These are phyloP conservation scores for Ceratobasidium sp. DNA, from an alignment of 1,284 basidiomycete species.

Conservation along the genomic window DNA sequence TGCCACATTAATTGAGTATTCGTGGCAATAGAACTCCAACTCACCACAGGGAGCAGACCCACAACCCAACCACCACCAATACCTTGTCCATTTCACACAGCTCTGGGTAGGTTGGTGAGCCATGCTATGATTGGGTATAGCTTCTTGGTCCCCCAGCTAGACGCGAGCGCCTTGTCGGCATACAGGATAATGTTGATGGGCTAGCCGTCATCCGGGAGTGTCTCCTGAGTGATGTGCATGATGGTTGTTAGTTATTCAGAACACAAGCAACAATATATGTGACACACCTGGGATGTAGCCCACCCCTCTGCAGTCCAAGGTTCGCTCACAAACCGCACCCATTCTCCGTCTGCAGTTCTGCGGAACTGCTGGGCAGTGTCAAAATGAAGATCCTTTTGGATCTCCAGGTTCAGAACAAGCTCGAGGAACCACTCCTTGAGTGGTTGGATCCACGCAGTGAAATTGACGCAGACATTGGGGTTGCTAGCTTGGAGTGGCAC, in stretches of 20 bases:
- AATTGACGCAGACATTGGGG: neutral
- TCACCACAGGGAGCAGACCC: constrained; percentile 8
- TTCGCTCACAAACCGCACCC: constrained; percentile 4
- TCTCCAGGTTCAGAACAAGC: neutral
- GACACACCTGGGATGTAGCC: neutral
- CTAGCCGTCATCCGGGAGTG: constrained; percentile 3
- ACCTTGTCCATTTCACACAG: neutral
- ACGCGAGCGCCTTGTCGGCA: constrained; percentile 10
- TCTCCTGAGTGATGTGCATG: neutral
- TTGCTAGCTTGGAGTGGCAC: neutral
- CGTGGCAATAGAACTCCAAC: neutral
- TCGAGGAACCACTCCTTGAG: constrained; percentile 9
- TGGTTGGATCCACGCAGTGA: constrained; percentile 1
- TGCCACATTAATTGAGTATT: no score
- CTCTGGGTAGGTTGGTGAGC: neutral
- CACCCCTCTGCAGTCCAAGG: constrained; percentile 4
- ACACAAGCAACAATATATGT: neutral
- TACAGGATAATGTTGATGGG: neutral
- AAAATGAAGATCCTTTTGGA: neutral
- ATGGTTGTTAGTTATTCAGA: no score
- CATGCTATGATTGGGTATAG: constrained; percentile 4
- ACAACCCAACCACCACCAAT: constrained; percentile 3
- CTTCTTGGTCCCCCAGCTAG: constrained; percentile 3
- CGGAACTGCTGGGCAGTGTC: neutral
- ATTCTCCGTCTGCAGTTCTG: neutral